These are phyloP conservation scores for Globisporangium solare DNA, from an alignment of 352 stramenopile species.

Conservation along the genomic window DNA sequence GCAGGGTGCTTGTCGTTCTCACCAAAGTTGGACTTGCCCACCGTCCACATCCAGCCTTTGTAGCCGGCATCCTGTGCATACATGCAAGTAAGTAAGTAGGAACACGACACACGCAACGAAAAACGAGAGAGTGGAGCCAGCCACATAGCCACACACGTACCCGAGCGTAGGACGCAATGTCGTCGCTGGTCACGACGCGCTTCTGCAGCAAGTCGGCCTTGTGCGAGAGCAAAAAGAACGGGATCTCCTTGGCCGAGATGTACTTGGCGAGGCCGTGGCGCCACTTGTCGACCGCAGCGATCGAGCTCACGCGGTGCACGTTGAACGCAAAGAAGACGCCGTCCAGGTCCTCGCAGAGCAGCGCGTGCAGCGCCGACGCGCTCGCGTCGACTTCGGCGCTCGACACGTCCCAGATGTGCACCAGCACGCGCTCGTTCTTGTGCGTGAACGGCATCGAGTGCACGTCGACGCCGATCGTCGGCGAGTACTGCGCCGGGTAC, in stretches of 20 bases:
- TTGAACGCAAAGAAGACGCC: slow-evolving; percentile 89
- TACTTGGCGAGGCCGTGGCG: slow-evolving; percentile 65
- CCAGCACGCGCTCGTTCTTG: slow-evolving; percentile 39
- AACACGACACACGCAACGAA: no score
- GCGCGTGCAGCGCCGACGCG: slow-evolving; percentile 56
- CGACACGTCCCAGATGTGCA: slow-evolving; percentile 77
- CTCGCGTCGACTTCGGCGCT: slow-evolving; percentile 64
- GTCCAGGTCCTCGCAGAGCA: slow-evolving; percentile 75
- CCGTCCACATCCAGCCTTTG: slow-evolving; percentile 83
- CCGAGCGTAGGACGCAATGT: slow-evolving; percentile 75
- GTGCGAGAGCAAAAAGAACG: slow-evolving; percentile 78
- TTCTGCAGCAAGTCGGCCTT: slow-evolving; percentile 84
- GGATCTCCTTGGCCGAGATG: slow-evolving; percentile 66
- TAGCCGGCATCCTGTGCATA: slow-evolving; percentile 49
- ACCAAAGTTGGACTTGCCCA: slow-evolving; percentile 65
- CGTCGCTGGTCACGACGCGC: slow-evolving; percentile 81
- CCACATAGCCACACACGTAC: slow-evolving; percentile 14
- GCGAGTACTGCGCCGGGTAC: slow-evolving; percentile 63
- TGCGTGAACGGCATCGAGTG: slow-evolving; percentile 40
- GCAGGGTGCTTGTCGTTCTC: slow-evolving; percentile 81
- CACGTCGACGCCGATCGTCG: slow-evolving; percentile 80
- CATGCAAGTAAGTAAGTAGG: slow-evolving; percentile 2
- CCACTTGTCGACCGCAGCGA: slow-evolving; percentile 83
- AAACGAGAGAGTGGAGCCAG: neutral
- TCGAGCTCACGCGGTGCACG: slow-evolving; percentile 83